Evolutionary conservation across 192 early-diverging fungal species (phyloP).

Genomic region (Rhizophagus sp.): DNA sequence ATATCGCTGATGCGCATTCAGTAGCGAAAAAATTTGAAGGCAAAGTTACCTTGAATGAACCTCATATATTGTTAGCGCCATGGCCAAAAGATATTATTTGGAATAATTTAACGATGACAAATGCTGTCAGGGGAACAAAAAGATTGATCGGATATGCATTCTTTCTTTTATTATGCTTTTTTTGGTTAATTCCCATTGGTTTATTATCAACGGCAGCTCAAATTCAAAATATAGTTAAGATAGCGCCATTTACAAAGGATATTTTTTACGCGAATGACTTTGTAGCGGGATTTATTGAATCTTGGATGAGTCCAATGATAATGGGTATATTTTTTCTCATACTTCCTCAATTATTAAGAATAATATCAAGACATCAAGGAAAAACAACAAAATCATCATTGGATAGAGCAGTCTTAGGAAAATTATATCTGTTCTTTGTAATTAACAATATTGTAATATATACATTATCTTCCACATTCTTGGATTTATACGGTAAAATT

Average conservation of each 20-base stretch:
- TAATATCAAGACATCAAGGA: constrained; percentile 68
- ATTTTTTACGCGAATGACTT: constrained; percentile 53
- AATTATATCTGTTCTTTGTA: constrained; percentile 74
- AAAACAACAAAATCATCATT: constrained; percentile 67
- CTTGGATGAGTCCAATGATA: constrained; percentile 65
- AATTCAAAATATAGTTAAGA: constrained; percentile 53
- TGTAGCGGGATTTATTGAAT: constrained; percentile 61
- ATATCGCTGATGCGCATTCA: constrained; percentile 49
- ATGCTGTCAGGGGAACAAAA: constrained; percentile 31
- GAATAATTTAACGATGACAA: constrained; percentile 57
- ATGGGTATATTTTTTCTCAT: constrained; percentile 67
- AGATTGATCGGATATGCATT: constrained; percentile 45
- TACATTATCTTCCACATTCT: constrained; percentile 47
- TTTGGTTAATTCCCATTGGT: constrained; percentile 69
- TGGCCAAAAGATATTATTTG: constrained; percentile 77
- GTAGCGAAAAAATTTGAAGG: constrained; percentile 46
- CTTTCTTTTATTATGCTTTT: constrained; percentile 58
- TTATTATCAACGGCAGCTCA: constrained; percentile 62
- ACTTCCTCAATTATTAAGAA: constrained; percentile 63
- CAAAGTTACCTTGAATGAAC: constrained; percentile 33
- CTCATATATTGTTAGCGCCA: constrained; percentile 57
- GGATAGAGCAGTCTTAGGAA: constrained; percentile 68
- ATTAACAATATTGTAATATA: constrained; percentile 70
- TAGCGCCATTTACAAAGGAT: constrained; percentile 50
- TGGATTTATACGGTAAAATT: constrained; percentile 33